Base-by-base conservation (phyloP, 352 stramenopile species). In the Pythium pyrilobum region DNA sequence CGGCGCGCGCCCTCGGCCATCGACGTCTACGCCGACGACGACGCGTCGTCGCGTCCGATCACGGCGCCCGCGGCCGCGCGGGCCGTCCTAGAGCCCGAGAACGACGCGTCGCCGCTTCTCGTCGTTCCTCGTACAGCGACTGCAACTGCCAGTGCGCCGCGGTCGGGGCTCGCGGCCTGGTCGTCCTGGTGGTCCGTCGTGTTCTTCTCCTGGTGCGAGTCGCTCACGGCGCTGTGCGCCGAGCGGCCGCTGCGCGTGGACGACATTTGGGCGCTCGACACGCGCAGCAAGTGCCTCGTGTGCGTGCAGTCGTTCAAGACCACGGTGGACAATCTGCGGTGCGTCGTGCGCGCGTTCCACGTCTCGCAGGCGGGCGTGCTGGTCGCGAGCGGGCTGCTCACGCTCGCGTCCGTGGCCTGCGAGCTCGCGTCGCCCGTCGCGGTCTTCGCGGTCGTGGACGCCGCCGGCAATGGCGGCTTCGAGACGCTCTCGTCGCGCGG, bases 191-290 rank as follows among this genome's bases (percentile, higher is more conserved):
- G 55, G 56, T 75, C 67, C 18, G 41, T 54, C 32, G 33, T 62
- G 41, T 69, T 75, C 42, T 75, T 75, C 38, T 60, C 54, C 16
- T 67, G 55, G 56, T 75, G 67, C 27, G 53, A 62, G 32, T 69
- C 59, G 10, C 59, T 75, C 7, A 44, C 52, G 4, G 33, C 37
- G 10, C 38, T 69, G 13, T 70, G 63, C 46, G 52, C 46, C 21
- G 43, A 67, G 24, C 63, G 63, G 0, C 51, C 63, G 7, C 56
- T 75, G 45, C 44, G 55, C 0, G 31, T 68, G 4, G 52, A 67
- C 16, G 70, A 87, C 44, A 67, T 77, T 25, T 87, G 77, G 77
- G 62, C 63, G 24, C 65, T 87, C 27, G 51, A 73, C 37, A 40
- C 53, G 16, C 58, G 59, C 18, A 75, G 67, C 50, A 70, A 61